These are phyloP conservation scores for Blastocrithidia nonstop DNA, from an alignment of 208 protist species.

Conservation along the genomic window DNA sequence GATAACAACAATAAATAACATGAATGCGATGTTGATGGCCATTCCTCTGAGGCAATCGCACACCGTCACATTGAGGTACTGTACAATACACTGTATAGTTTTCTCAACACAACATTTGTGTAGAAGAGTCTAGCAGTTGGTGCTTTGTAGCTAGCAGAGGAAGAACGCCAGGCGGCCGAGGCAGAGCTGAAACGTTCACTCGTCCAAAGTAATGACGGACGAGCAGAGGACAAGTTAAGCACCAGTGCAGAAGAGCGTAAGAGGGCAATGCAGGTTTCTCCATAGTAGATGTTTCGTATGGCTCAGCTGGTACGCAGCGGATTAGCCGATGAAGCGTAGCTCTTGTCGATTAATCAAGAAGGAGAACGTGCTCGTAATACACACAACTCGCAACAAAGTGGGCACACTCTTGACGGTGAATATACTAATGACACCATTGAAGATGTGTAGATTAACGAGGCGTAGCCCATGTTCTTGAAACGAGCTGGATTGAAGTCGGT, in stretches of 20 bases:
- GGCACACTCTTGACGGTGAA: slow-evolving; percentile 40
- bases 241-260: slow-evolving; percentile 29
- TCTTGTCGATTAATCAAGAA: slow-evolving; percentile 59
- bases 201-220: slow-evolving; percentile 8
- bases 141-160: slow-evolving; percentile 38
- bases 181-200: slow-evolving; percentile 13
- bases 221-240: slow-evolving; percentile 14
- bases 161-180: slow-evolving; percentile 28
- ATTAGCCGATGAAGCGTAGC: slow-evolving; percentile 62
- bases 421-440: slow-evolving; percentile 10
- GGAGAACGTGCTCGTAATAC: too few relatives aligned
- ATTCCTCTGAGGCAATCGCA: slow-evolving; percentile 19
- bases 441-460: slow-evolving; percentile 76
- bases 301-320: slow-evolving; percentile 70
- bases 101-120: slow-evolving; percentile 16
- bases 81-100: slow-evolving; percentile 28
- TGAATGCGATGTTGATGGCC: slow-evolving; percentile 8
- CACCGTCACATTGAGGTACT: slow-evolving; percentile 31
- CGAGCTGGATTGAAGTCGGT: slow-evolving; percentile 38
- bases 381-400: too few relatives aligned
- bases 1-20: not conserved
- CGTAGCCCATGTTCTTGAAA: slow-evolving; percentile 61
- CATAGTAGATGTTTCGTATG: slow-evolving; percentile 80
- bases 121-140: slow-evolving; percentile 35
- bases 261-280: slow-evolving; percentile 60